These are phyloP conservation scores for Clarireedia paspali DNA, from an alignment of 2,329 filamentous ascomycete species.

Conservation along the genomic window DNA sequence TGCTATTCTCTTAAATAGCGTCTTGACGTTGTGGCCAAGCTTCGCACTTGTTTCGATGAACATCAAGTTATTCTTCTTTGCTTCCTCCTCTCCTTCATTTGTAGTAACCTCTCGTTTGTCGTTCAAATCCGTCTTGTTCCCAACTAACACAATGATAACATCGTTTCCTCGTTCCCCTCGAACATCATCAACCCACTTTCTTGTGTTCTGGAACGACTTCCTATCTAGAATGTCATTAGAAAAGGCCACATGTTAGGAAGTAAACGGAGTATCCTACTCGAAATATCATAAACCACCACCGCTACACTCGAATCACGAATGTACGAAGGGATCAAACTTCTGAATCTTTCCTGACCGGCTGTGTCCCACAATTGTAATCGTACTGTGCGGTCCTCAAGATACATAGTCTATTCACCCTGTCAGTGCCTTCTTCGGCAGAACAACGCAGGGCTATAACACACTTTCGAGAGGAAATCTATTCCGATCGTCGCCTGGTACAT, in stretches of 20 bases:
- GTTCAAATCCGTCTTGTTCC: slow-evolving; percentile 98
- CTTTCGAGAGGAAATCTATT: slow-evolving; percentile 98
- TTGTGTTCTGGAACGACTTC: slow-evolving; percentile 96
- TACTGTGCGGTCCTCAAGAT: slow-evolving; percentile 96
- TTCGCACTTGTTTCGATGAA: slow-evolving; percentile 99
- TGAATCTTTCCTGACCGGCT: slow-evolving; percentile 93
- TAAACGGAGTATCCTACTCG: slow-evolving; percentile 48
- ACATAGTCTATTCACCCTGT: slow-evolving; percentile 70
- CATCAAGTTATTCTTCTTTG: slow-evolving; percentile 96
- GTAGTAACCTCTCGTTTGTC: slow-evolving; percentile 98
- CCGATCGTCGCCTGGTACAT: slow-evolving; percentile 99
- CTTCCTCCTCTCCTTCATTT: slow-evolving; percentile 93
- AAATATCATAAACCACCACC: slow-evolving; percentile 98
- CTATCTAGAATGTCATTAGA: slow-evolving; percentile 48
- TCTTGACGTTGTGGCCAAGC: slow-evolving; percentile 96
- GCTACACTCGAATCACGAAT: slow-evolving; percentile 97
- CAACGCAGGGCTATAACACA: slow-evolving; percentile 33
- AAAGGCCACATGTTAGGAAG: not conserved
- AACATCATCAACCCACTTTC: slow-evolving; percentile 99
- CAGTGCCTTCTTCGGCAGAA: slow-evolving; percentile 10
- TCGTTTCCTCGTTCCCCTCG: slow-evolving; percentile 94
- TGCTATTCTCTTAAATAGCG: slow-evolving; percentile 93
- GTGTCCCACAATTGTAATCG: slow-evolving; percentile 98
- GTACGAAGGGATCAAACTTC: slow-evolving; percentile 94
- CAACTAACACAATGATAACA: slow-evolving; percentile 96